These are phyloP conservation scores for Nicotiana tabacum DNA, from an alignment of 257 asterid species.

Conservation along the genomic window DNA sequence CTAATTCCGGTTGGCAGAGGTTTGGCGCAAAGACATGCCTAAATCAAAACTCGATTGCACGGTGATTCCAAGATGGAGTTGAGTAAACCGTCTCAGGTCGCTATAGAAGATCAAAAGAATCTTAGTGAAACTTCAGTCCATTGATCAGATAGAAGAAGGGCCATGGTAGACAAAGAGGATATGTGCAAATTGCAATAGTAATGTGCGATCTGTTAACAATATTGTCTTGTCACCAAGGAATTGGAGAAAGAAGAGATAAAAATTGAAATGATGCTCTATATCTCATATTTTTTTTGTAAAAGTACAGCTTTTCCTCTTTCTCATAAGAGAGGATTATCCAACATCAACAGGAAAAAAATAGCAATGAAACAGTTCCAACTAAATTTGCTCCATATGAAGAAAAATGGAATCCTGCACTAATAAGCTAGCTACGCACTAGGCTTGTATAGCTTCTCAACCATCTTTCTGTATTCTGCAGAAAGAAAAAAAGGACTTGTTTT, in stretches of 20 bases:
- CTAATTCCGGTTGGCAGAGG: too few species aligned
- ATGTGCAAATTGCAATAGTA: too few species aligned
- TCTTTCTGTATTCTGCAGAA: slow-evolving; percentile 35
- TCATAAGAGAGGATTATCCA: not conserved
- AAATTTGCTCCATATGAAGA: not conserved
- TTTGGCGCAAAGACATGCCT: too few species aligned
- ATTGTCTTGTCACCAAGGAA: not conserved
- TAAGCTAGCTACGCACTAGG: slow-evolving; percentile 14
- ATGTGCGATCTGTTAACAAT: too few species aligned
- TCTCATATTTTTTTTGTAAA: not conserved
- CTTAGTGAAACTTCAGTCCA: too few species aligned
- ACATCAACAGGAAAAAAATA: not conserved
- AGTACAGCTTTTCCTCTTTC: not conserved
- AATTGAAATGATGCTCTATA: not conserved
- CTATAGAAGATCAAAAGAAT: too few species aligned
- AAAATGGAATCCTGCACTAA: not conserved
- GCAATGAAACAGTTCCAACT: not conserved
- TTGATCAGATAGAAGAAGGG: too few species aligned
- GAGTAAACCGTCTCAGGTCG: too few species aligned
- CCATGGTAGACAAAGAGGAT: too few species aligned
- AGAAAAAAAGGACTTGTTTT: not conserved
- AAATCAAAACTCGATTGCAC: too few species aligned
- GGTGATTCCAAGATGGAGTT: too few species aligned
- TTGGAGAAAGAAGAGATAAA: not conserved
- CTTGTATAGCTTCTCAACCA: slow-evolving; percentile 44